A percentile compares a stretch with the other conserved stretches of the same genome.
These are phyloP conservation scores for Russula vinacea DNA, from an alignment of 768 basidiomycete species.

Conservation along the genomic window DNA sequence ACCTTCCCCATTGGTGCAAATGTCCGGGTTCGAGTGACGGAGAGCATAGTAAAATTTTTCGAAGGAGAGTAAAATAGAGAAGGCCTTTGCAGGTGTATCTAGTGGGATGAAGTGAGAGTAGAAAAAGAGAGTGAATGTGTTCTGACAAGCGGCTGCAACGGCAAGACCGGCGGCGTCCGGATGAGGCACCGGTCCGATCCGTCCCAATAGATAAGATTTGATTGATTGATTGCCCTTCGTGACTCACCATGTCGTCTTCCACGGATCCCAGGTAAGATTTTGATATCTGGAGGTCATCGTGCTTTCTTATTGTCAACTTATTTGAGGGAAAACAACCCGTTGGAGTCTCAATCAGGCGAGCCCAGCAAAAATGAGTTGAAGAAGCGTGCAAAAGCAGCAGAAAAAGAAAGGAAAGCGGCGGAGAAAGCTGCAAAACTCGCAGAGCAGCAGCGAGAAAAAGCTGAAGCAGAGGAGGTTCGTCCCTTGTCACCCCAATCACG, in stretches of 20 bases:
- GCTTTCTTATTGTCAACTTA: neutral
- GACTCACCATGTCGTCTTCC: conserved; percentile 25
- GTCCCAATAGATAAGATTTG: conserved; percentile 23
- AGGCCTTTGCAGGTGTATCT: conserved; percentile 30
- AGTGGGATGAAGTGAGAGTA: conserved; percentile 26
- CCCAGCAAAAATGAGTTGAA: conserved; percentile 88
- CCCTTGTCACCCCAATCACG: neutral
- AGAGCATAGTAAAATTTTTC: conserved; percentile 39
- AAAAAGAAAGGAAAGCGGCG: conserved; percentile 86
- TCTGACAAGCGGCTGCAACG: neutral
- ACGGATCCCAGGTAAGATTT: conserved; percentile 18
- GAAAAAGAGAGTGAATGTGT: conserved; percentile 6
- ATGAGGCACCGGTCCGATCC: conserved; percentile 3
- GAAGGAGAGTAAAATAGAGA: conserved; percentile 32
- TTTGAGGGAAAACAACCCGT: conserved; percentile 5
- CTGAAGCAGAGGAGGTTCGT: conserved; percentile 60
- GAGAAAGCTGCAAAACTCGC: conserved; percentile 80
- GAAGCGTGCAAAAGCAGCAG: conserved; percentile 84
- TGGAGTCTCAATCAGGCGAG: conserved; percentile 37
- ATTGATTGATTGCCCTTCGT: no score
- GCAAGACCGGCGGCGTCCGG: neutral
- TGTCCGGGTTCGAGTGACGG: conserved; percentile 43
- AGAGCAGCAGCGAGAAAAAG: conserved; percentile 65
- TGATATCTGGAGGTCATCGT: neutral
- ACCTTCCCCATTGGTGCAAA: conserved; percentile 48